phyloP scores from a whole-genome alignment of 768 basidiomycete genomes.

The Ramaria sp. region DNA sequence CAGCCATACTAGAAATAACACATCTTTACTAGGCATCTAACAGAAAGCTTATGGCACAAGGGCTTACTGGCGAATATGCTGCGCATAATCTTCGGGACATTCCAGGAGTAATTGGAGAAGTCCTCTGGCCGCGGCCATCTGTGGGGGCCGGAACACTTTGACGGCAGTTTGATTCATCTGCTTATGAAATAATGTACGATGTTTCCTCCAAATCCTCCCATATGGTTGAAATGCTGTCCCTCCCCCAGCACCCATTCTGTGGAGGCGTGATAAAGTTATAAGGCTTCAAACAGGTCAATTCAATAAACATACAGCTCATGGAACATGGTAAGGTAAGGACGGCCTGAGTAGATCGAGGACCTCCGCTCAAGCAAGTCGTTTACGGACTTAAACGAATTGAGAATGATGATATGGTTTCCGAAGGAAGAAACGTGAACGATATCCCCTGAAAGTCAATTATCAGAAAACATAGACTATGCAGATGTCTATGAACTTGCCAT shows the following conservation, averaged over 20 bases:
- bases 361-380: too few species aligned
- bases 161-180: slow-evolving; percentile 23
- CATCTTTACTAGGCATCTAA: background rate
- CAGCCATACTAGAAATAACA: background rate
- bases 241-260: background rate
- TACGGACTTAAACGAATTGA: too few species aligned
- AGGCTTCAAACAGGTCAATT: background rate
- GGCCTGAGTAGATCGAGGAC: too few species aligned
- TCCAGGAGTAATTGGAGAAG: slow-evolving; percentile 28
- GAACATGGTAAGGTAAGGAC: slow-evolving; percentile 39
- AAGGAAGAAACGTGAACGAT: background rate
- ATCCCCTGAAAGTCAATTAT: background rate
- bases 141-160: slow-evolving; percentile 20
- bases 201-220: slow-evolving; percentile 26
- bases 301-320: slow-evolving; percentile 26
- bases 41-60: background rate
- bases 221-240: slow-evolving; percentile 31
- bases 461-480: background rate
- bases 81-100: slow-evolving; percentile 26
- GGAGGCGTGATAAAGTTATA: background rate
- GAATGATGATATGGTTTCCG: too few species aligned
- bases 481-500: background rate
- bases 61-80: slow-evolving; percentile 21
- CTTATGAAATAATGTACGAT: slow-evolving; percentile 29
- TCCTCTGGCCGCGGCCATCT: slow-evolving; percentile 25